These are phyloP conservation scores for Entonaema liquescens DNA, from an alignment of 495 filamentous ascomycete species.

Conservation along the genomic window DNA sequence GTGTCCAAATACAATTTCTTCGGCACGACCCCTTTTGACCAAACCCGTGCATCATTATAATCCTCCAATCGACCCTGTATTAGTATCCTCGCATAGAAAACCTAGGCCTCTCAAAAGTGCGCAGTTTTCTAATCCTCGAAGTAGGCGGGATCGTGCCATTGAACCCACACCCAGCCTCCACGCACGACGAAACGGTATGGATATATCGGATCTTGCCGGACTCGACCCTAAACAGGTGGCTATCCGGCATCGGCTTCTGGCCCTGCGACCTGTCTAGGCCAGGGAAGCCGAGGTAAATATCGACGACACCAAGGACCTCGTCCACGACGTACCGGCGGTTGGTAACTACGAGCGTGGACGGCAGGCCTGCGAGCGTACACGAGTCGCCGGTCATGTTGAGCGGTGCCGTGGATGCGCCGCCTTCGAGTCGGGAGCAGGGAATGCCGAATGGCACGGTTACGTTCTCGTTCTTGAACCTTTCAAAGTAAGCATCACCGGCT, in stretches of 20 bases:
- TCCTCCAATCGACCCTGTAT: not conserved
- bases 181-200: conserved; percentile 50
- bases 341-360: conserved; percentile 46
- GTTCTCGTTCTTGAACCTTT: conserved; percentile 48
- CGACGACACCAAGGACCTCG: conserved; percentile 48
- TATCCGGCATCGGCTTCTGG: conserved; percentile 47
- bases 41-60: not conserved
- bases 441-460: conserved; percentile 47
- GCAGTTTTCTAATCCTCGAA: conserved; percentile 19
- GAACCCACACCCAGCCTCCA: conserved; percentile 46
- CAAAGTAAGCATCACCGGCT: conserved; percentile 50
- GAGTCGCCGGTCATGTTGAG: conserved; percentile 42
- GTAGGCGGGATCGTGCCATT: conserved; percentile 35
- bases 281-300: conserved; percentile 51
- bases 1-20: not conserved
- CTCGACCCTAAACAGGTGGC: conserved; percentile 52
- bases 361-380: conserved; percentile 47
- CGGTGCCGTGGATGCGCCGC: conserved; percentile 48
- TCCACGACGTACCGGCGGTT: conserved; percentile 54
- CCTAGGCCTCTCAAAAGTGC: conserved; percentile 4
- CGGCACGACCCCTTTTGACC: not conserved
- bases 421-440: conserved; percentile 51
- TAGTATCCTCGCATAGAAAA: not conserved
- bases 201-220: conserved; percentile 50
- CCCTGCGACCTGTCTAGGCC: conserved; percentile 48